Base-by-base conservation (phyloP, 108 stramenopile species). In the Schizochytrium sp. region DNA sequence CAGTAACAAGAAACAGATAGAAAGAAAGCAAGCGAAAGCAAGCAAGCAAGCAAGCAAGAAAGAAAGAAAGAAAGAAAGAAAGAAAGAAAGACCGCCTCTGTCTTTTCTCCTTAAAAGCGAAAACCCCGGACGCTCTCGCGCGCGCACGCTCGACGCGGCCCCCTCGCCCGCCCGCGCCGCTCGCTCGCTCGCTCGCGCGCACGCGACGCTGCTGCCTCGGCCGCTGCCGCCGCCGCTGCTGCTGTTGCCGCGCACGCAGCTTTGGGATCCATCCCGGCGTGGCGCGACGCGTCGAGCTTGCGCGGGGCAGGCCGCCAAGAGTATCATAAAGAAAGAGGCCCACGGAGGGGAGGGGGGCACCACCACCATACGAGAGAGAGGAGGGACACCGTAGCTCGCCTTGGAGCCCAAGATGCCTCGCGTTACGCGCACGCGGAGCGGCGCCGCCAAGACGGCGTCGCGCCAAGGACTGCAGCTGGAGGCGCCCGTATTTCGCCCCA, bases 401-500 rank as follows among this genome's bases (percentile, higher is more conserved):
- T 2, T 34, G 0, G 34, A 34, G 34, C 0, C 34, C 34, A 34
- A 34, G 34, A 69, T 69, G 63, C 25, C 63, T 8, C 25, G 63
- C 25, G 63, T 69, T 41, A 69, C 63, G 63, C 63, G 63, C 63
- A 69, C 63, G 8, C 63, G 63, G 63, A 69, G 63, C 41, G 63
- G 63, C 41, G 63, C 63, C 25, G 63, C 63, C 63, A 69, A 69
- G 41, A 69, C 63, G 34, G 63, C 8, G 63, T 28, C 25, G 34
- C 63, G 63, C 12, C 63, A 69, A 23, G 63, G 63, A 14, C 72
- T 53, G 72, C 53, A 83, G 76, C 76, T 83, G 0, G 76, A 83
- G 14, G 76, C 51, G 51, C 93, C 93, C 6, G 92, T 93, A 5
- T 91, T 93, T 72, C 63, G 91, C 28, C 93, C 93, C 3, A 90